Evolutionary conservation across 257 asterid genomes (phyloP), one percentile per base, ranked within the genome.

Genomic region (Gentiana straminea): DNA sequence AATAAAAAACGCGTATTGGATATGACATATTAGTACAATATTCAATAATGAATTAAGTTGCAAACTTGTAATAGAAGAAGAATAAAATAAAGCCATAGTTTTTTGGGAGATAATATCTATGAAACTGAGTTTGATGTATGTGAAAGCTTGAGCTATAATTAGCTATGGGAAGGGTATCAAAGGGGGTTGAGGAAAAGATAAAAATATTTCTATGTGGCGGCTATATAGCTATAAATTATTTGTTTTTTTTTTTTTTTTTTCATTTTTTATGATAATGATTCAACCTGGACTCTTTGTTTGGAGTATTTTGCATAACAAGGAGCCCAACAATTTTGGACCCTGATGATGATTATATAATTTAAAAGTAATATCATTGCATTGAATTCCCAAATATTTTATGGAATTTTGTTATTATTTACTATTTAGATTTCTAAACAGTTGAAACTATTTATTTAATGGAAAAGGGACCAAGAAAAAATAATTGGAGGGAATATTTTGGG

Each of bases 391-490:
- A 60, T 46, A 2, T 35, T 46, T 37, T 39, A 24, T 54, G 3
- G 35, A 64, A 55, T 44, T 66, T 60, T 7, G 54, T 48, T 69
- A 12, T 41, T 53, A 33, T 37, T 53, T 66, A 71, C 66, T 71
- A 53, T 61, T 73, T 75, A 71, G 61, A 68, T 61, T 77, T 72
- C 79, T 62, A 75, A 75, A 64, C 38, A 37, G 8, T 50, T 33
- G 52, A 65, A 70, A 69, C 46, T 10, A 41, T 41, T 41, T 41
- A 5, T 41, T 41, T 41, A 41, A 41, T 41, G 65, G 71, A 67
- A 73, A 59, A 76, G 78, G 55, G 57, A 36, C 32, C 54, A 41
- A 41, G 46, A 71, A 58, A 78, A 45, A 80, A 75, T 51, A 80
- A 77, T 71, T 81, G 73, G 69, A 80, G 62, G 67, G 52, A 13